Evolutionary conservation across 306 rosid species (phyloP), one percentile per base, ranked within the genome.

Genomic region (Vicia sativa): DNA sequence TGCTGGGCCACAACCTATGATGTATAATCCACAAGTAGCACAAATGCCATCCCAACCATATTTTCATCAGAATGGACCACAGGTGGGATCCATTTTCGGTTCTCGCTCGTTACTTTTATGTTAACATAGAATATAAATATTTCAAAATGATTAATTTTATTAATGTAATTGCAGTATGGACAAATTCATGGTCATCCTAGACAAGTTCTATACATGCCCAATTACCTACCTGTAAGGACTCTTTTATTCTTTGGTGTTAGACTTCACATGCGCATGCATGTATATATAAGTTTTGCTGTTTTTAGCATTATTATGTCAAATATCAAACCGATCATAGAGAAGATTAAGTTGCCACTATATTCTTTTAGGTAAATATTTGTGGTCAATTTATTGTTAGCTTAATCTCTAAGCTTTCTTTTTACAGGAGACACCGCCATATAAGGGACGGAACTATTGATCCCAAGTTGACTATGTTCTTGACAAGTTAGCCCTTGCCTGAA

Each of bases 11-110:
- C 98, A 87, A 71, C 87, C 88, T 74, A 78, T 93, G 50, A 71
- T 88, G 59, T 86, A 85, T 72, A 89, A 84, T 85, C 91, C 95
- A 57, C 92, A 80, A 80, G 86, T 73, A 70, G 83, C 82, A 60
- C 92, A 83, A 54, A 83, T 89, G 81, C 90, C 91, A 66, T 83
- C 95, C 35, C 99, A 80, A 74, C 74, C 83, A 28, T 93, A 82
- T 74, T 88, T 83, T 75, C 97, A 80, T 77, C 91, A 93, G 44
- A 93, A 88, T 85, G 97, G 89, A 60, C 96, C 96, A 70, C 99
- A 85, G 89, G 99, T 93, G 63, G 11, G 53, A 60, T 65, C 64
- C 25, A n/a, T 66, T 68, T 13, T 70, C 37, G 59, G 55, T 41
- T 79, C 9, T 34, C 37, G 39, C 63, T 34, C 1, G 49, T 48